Conservation (phyloP, 1,284 basidiomycete genomes). For the Spongispora temasekensis region DNA sequence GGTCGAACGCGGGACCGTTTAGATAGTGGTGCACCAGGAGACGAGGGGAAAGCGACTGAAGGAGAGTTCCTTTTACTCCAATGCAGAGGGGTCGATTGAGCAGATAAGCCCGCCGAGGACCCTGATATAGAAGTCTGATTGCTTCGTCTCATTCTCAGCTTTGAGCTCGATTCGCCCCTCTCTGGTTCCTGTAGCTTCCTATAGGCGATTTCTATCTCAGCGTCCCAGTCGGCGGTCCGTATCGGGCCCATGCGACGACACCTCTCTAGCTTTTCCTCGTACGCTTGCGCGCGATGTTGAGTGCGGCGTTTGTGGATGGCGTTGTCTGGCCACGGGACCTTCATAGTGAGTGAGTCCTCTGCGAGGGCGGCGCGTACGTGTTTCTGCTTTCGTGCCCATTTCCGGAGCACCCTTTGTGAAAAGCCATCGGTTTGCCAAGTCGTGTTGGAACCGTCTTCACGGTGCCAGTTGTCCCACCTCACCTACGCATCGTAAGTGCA, state of each 20-base stretch:
- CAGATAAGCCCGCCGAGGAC: conserved; percentile 8
- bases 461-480: conserved; percentile 41
- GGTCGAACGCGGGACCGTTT: conserved; percentile 14
- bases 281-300: conserved; percentile 43
- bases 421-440: conserved; percentile 39
- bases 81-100: conserved; percentile 7
- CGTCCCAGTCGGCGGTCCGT: conserved; percentile 28
- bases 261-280: conserved; percentile 42
- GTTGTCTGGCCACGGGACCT: conserved; percentile 33
- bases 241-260: conserved; percentile 6
- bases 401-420: conserved; percentile 21
- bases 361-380: conserved; percentile 17
- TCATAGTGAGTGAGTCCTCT: conserved; percentile 25
- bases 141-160: conserved; percentile 24
- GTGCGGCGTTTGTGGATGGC: conserved; percentile 46
- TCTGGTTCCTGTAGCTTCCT: conserved; percentile 30
- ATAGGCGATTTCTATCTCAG: conserved; percentile 26
- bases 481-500: conserved; percentile 32
- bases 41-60: conserved; percentile 9
- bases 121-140: conserved; percentile 7
- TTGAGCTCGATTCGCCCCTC: conserved; percentile 26
- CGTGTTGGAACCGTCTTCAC: conserved; percentile 42
- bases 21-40: conserved; percentile 7
- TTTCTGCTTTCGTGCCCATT: conserved; percentile 32
- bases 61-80: conserved; percentile 20